Evolutionary conservation across 2,329 filamentous ascomycete genomes (phyloP).

Genomic region (Fusarium musae): DNA sequence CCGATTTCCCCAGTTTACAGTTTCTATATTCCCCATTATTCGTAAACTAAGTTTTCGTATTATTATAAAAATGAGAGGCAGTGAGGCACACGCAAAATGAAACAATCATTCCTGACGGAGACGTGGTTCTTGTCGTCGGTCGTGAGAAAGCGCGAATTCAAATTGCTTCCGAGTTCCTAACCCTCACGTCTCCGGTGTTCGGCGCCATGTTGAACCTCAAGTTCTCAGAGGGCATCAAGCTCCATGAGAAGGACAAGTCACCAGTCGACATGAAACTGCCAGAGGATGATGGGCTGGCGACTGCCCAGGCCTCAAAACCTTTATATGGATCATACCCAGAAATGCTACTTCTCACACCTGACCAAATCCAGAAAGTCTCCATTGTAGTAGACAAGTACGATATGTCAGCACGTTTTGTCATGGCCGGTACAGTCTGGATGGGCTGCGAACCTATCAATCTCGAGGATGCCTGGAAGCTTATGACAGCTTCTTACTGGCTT

Average conservation of each 20-base stretch:
- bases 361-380: neutral
- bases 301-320: neutral
- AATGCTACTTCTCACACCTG: neutral
- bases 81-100: too few relatives aligned
- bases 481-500: neutral
- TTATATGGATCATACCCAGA: neutral
- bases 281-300: neutral
- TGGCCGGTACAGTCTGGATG: neutral
- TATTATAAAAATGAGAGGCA: too few relatives aligned
- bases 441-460: rapidly evolving
- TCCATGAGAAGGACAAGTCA: rapidly evolving
- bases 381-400: neutral
- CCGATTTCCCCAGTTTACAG: too few relatives aligned
- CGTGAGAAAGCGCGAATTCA: neutral
- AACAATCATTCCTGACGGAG: neutral
- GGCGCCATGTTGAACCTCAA: neutral
- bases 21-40: too few relatives aligned
- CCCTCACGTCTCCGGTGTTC: neutral
- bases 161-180: neutral
- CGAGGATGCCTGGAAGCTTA: neutral
- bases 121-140: neutral
- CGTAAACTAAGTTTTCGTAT: too few relatives aligned
- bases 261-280: neutral
- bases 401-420: neutral
- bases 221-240: neutral